phyloP scores from a whole-genome alignment of 768 basidiomycete species.

The Hortiboletus flavorubellus region DNA sequence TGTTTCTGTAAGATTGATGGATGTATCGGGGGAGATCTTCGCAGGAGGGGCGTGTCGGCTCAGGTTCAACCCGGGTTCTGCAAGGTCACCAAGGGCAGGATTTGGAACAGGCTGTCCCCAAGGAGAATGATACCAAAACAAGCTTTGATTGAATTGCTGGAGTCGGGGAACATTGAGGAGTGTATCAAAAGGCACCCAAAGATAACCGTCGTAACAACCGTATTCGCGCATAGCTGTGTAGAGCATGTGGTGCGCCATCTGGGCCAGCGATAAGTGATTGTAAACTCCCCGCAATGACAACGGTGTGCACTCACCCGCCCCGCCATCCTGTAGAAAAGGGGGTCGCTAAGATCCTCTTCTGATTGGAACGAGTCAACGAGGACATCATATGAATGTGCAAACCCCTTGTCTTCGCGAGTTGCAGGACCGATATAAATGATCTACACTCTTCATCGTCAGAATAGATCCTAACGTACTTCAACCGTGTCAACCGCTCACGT shows the following conservation, averaged over 20 bases:
- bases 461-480: not conserved
- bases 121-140: conserved; percentile 51
- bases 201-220: conserved; percentile 47
- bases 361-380: conserved; percentile 46
- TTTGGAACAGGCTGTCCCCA: conserved; percentile 43
- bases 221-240: conserved; percentile 44
- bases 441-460: conserved; percentile 21
- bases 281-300: not conserved
- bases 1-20: conserved; percentile 34
- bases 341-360: conserved; percentile 39
- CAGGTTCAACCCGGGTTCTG: conserved; percentile 14
- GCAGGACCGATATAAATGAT: conserved; percentile 49
- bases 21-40: conserved; percentile 40
- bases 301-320: conserved; percentile 36
- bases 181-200: conserved; percentile 53
- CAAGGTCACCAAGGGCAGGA: conserved; percentile 25
- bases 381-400: conserved; percentile 48
- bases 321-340: conserved; percentile 39
- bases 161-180: conserved; percentile 48
- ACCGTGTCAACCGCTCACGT: conserved; percentile 31
- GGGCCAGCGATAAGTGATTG: conserved; percentile 5
- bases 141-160: conserved; percentile 41
- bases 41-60: conserved; percentile 39
- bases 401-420: conserved; percentile 44
- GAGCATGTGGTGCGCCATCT: conserved; percentile 54